phyloP scores from a whole-genome alignment of 2,329 filamentous ascomycete genomes.

The Apiospora malaysiana region DNA sequence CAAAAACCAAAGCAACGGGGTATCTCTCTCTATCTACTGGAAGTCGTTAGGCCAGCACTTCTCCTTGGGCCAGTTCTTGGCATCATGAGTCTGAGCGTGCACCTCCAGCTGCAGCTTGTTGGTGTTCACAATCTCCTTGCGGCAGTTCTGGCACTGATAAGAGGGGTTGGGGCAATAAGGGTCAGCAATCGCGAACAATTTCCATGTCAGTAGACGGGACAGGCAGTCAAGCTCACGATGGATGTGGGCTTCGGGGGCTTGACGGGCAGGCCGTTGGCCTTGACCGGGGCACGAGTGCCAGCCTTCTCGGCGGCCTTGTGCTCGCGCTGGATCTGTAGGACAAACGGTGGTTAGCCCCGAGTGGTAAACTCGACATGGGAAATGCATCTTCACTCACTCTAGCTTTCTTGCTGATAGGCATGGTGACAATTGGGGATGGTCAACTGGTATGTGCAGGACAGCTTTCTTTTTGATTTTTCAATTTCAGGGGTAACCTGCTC shows the following conservation, averaged over 20 bases:
- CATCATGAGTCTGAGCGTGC: constrained; percentile 58
- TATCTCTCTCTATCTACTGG: constrained; percentile 14
- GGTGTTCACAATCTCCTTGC: constrained; percentile 57
- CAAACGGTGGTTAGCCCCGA: constrained; percentile 20
- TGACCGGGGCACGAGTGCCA: constrained; percentile 58
- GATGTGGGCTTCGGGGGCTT: constrained; percentile 59
- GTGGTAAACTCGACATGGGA: not conserved
- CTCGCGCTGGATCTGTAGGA: constrained; percentile 53
- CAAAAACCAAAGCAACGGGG: not conserved
- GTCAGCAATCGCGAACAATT: constrained; percentile 7
- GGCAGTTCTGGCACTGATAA: constrained; percentile 54
- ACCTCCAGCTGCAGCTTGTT: constrained; percentile 57
- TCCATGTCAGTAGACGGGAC: no score
- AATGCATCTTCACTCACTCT: constrained; percentile 22
- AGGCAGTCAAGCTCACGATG: constrained; percentile 43
- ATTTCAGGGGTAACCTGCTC: no score
- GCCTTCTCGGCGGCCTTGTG: constrained; percentile 61
- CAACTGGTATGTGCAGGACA: no score
- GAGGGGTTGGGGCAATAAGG: not conserved
- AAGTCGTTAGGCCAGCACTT: constrained; percentile 64
- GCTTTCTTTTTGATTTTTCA: no score
- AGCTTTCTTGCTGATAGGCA: constrained; percentile 28
- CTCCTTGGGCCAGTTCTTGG: constrained; percentile 59
- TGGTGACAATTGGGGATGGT: constrained; percentile 7
- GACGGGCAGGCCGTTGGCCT: constrained; percentile 60